A percentile compares a stretch with the other conserved stretches of the same genome.
Conservation (phyloP, 768 basidiomycete genomes). For the Leccinellum luteum region DNA sequence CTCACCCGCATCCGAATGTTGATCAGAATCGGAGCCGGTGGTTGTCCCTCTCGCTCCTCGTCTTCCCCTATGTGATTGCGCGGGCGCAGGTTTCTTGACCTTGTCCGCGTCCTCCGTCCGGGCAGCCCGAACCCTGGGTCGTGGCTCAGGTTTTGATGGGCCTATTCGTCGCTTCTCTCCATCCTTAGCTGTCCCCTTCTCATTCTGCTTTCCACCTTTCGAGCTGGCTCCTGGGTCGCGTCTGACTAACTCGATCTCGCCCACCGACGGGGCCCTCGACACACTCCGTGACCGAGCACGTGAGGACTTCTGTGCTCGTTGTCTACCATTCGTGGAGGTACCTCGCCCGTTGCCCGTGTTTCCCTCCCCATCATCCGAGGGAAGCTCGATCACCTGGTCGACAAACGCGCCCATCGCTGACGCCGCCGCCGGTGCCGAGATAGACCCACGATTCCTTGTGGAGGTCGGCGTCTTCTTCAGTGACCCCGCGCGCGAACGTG, state of each 20-base stretch:
- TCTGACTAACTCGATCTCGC: not conserved
- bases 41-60: not conserved
- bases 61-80: not conserved
- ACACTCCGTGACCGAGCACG: not conserved
- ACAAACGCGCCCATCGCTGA: slow-evolving; percentile 14
- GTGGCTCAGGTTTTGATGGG: not conserved
- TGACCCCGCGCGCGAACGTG: slow-evolving; percentile 8
- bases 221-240: not conserved
- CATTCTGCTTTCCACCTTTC: not conserved
- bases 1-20: not conserved
- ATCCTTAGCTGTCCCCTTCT: not conserved
- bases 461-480: slow-evolving; percentile 10
- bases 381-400: slow-evolving; percentile 24
- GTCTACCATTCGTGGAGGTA: not conserved
- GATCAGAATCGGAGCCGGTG: slow-evolving; percentile 1
- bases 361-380: slow-evolving; percentile 15
- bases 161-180: not conserved
- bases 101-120: not conserved
- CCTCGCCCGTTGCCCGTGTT: not conserved
- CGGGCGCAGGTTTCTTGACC: not conserved
- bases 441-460: not conserved
- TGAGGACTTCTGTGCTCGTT: not conserved
- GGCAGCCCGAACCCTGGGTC: not conserved
- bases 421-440: not conserved
- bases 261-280: slow-evolving; percentile 3